Conservation (phyloP, 371 early-diverging fungal species). For the Syncephalastrum sp. region DNA sequence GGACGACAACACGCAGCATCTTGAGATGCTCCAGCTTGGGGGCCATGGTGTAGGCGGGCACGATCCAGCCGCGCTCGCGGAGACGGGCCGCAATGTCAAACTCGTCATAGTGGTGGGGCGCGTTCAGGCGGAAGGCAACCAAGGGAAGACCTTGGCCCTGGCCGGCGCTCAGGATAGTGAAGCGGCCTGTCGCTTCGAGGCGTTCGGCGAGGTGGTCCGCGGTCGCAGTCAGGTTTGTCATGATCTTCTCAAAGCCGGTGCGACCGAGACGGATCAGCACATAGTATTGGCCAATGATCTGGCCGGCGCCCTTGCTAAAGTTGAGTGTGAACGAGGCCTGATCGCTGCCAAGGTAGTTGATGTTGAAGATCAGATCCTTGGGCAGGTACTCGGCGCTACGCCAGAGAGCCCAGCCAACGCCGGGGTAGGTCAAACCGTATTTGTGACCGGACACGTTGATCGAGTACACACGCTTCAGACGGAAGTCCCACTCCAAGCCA, state of each 20-base stretch:
- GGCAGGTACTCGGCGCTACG: slow-evolving; percentile 58
- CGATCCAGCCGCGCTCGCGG: slow-evolving; percentile 62
- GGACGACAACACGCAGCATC: slow-evolving; percentile 56
- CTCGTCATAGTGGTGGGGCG: slow-evolving; percentile 34
- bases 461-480: slow-evolving; percentile 62
- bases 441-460: slow-evolving; percentile 80
- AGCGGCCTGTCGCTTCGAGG: slow-evolving; percentile 56
- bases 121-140: slow-evolving; percentile 61
- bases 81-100: slow-evolving; percentile 51
- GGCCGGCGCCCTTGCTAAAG: slow-evolving; percentile 63
- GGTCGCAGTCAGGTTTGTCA: slow-evolving; percentile 45
- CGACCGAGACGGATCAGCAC: slow-evolving; percentile 63
- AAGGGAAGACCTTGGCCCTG: slow-evolving; percentile 58
- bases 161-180: slow-evolving; percentile 52
- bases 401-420: slow-evolving; percentile 73
- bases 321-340: slow-evolving; percentile 71
- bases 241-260: slow-evolving; percentile 58
- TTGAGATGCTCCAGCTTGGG: slow-evolving; percentile 45
- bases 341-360: slow-evolving; percentile 63
- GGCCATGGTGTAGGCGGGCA: slow-evolving; percentile 59
- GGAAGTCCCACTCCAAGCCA: slow-evolving; percentile 71
- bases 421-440: slow-evolving; percentile 71
- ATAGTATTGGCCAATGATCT: slow-evolving; percentile 71
- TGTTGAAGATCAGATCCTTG: slow-evolving; percentile 64
- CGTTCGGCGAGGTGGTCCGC: slow-evolving; percentile 55